Conservation (phyloP, 768 basidiomycete species). For the Tylopilus rubrobrunneus region DNA sequence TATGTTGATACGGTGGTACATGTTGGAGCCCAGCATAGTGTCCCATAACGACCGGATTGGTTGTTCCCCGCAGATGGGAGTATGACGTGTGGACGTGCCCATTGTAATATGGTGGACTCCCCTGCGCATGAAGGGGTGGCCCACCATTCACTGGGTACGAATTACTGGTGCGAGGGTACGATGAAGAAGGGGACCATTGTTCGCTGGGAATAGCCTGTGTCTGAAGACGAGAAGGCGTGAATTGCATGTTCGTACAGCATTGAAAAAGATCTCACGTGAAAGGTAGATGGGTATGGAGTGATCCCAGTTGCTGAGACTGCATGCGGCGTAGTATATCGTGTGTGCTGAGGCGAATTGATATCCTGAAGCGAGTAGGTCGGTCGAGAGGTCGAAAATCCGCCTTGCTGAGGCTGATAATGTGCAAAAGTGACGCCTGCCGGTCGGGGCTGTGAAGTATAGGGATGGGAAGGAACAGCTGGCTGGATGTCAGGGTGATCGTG, state of each 20-base stretch:
- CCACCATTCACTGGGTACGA: conserved; percentile 18
- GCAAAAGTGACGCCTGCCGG: conserved; percentile 32
- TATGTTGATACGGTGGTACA: conserved; percentile 28
- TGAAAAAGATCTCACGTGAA: conserved; percentile 16
- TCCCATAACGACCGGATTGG: conserved; percentile 14
- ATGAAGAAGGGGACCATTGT: conserved; percentile 22
- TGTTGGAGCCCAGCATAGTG: conserved; percentile 29
- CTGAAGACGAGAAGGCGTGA: not conserved
- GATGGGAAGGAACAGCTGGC: conserved; percentile 13
- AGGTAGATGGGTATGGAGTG: conserved; percentile 23
- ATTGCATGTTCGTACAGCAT: not conserved
- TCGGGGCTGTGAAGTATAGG: conserved; percentile 19
- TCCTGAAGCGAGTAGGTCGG: conserved; percentile 29
- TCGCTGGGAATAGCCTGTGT: conserved; percentile 17
- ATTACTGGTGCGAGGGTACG: conserved; percentile 23
- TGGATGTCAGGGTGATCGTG: conserved; percentile 20
- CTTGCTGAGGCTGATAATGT: conserved; percentile 36
- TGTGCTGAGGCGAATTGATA: conserved; percentile 11
- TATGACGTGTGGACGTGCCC: conserved; percentile 23
- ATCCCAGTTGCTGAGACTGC: conserved; percentile 12
- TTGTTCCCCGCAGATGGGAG: conserved; percentile 26
- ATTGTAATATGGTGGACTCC: conserved; percentile 25
- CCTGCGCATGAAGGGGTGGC: conserved; percentile 17
- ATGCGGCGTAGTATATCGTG: conserved; percentile 18
- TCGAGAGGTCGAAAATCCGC: conserved; percentile 33